Conservation (phyloP, 2,329 filamentous ascomycete species). For the Colletotrichum cereale region DNA sequence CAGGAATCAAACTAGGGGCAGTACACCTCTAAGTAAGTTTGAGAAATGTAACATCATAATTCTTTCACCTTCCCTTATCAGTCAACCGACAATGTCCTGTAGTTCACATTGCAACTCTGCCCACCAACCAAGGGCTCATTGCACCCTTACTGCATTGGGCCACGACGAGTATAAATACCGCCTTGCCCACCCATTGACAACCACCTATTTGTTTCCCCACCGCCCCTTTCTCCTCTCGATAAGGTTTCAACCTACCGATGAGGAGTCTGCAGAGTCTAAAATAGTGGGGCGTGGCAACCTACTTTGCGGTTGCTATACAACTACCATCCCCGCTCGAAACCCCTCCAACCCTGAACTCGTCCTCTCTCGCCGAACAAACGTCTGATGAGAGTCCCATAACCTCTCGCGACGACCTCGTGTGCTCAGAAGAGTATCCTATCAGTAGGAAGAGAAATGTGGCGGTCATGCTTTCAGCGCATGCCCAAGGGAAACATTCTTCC, state of each 20-base stretch:
- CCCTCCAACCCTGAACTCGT: background rate
- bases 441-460: constrained; percentile 6
- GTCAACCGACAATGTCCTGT: background rate
- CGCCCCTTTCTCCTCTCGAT: background rate
- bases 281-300: background rate
- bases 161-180: background rate
- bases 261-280: background rate
- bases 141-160: background rate
- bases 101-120: too few relatives aligned
- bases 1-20: background rate
- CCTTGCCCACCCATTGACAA: background rate
- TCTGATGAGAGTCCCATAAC: background rate
- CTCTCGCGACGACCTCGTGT: too few relatives aligned
- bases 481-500: constrained; percentile 9
- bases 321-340: background rate
- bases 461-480: background rate
- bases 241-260: background rate
- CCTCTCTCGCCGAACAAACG: too few relatives aligned
- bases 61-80: background rate
- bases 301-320: background rate
- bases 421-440: too few relatives aligned
- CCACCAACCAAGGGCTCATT: background rate
- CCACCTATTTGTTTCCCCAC: background rate
- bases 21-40: background rate
- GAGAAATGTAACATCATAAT: background rate